Base-by-base conservation (phyloP, 2,329 filamentous ascomycete genomes). In the Sporothrix variecibatus region DNA sequence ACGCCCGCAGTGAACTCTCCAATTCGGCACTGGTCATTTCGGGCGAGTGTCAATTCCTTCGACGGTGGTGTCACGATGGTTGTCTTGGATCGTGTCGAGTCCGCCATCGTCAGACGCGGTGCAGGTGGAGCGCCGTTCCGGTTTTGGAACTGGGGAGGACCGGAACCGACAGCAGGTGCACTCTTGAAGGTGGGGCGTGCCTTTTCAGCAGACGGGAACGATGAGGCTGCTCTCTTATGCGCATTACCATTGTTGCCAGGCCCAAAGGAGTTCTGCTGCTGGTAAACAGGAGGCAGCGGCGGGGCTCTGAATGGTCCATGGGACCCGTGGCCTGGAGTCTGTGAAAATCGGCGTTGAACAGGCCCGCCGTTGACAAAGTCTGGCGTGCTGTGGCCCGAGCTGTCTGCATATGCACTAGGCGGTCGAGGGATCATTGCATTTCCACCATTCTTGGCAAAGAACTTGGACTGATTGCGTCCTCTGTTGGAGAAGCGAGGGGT, bases 1-100 rank as follows among this genome's bases (percentile, higher is more conserved):
- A 76, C 75, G 11, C 74, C 75, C 0, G 74, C 17, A 5, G 64
- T 43, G 28, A 75, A 75, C 8, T 53, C 40, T n/a, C 58, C 65
- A 6, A n/a, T n/a, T 3, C 6, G 2, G 2, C 17, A 26, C 6
- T 26, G 20, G 15, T 38, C 28, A 15, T 64, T 43, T 6, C 28
- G 62, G 1, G 68, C 28, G 1, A 76, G 7, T n/a, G 71, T 23
- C 28, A 76, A 31, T 2, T 76, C 69, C 31, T 23, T 65, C n/a
- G 65, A 31, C 1, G 31, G 31, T 12, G 34, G 43, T 12, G 43
- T 49, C 43, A 49, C 15, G 15, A 4, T 49, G 11, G 43, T 15
- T 3, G 43, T 20, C 15, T 49, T 12, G 6, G 43, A 49, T 17
- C 43, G 43, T 20, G 46, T 23, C 9, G 60, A 15, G 20, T 49